These are phyloP conservation scores for Emydomyces testavorans DNA, from an alignment of 2,329 filamentous ascomycete genomes.

Conservation along the genomic window DNA sequence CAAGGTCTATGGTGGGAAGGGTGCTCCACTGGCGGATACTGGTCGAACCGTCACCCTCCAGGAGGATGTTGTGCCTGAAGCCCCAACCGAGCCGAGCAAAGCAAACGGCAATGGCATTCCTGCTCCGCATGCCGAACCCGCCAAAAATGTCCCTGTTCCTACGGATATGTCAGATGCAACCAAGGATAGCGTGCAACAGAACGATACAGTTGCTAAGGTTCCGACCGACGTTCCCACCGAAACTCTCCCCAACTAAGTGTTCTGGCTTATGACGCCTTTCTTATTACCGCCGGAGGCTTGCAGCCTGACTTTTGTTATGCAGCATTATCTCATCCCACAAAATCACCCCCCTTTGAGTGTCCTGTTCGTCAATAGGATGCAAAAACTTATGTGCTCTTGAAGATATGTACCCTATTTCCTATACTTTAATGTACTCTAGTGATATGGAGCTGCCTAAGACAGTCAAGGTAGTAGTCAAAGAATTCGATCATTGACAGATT, in stretches of 20 bases:
- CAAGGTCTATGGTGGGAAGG: slow-evolving; percentile 67
- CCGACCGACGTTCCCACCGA: not conserved
- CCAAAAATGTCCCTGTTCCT: not conserved
- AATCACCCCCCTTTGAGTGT: slow-evolving; percentile 1
- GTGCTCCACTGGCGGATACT: slow-evolving; percentile 37
- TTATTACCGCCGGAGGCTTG: not conserved
- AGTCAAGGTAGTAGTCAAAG: not conserved
- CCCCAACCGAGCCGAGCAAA: slow-evolving; percentile 14
- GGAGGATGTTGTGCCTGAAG: slow-evolving; percentile 15
- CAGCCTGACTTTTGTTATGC: not conserved
- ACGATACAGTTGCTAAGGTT: not conserved
- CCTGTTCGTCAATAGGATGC: not conserved
- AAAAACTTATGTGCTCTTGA: not conserved
- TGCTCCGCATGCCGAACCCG: not conserved
- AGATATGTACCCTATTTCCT: slow-evolving; percentile 1
- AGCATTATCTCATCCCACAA: not conserved
- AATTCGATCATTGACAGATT: not conserved
- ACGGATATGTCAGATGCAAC: not conserved
- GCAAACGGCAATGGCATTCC: slow-evolving; percentile 18
- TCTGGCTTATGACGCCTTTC: not conserved
- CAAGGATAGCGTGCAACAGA: not conserved
- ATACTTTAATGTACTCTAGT: not conserved
- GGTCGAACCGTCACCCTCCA: slow-evolving; percentile 25
- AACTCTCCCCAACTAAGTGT: not conserved
- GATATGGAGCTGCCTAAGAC: not conserved